These are phyloP conservation scores for Wickerhamomyces alni DNA, from an alignment of 805 yeast species.

Conservation along the genomic window DNA sequence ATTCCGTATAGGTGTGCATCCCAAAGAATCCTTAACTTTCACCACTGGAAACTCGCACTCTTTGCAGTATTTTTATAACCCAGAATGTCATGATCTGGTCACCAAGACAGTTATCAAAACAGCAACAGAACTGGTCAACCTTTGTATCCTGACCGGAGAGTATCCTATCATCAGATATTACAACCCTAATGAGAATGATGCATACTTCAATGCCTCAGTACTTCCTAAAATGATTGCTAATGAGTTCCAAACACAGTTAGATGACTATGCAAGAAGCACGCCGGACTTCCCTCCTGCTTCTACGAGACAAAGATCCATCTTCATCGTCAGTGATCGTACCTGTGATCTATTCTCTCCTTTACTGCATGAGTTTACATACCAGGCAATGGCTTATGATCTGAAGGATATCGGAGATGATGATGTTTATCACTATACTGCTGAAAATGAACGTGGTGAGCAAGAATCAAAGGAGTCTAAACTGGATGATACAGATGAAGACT, in stretches of 20 bases:
- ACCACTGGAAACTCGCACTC: conserved; percentile 60
- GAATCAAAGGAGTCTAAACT: conserved; percentile 43
- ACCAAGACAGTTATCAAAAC: conserved; percentile 50
- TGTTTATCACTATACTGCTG: conserved; percentile 48
- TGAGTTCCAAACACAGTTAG: conserved; percentile 64
- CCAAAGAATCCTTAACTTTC: conserved; percentile 67
- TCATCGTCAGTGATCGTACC: conserved; percentile 77
- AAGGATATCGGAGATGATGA: conserved; percentile 38
- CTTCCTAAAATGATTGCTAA: conserved; percentile 67
- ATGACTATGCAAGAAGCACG: conserved; percentile 66
- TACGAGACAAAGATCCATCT: conserved; percentile 61
- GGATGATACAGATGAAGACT: conserved; percentile 59
- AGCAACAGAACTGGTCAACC: conserved; percentile 59
- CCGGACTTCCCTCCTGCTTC: conserved; percentile 56
- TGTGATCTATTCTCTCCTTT: conserved; percentile 80
- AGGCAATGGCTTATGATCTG: conserved; percentile 85
- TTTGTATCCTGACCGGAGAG: conserved; percentile 79
- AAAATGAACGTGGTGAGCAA: conserved; percentile 42
- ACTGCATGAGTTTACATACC: conserved; percentile 85
- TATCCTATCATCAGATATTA: conserved; percentile 81
- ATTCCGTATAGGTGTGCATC: conserved; percentile 46
- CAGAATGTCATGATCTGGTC: conserved; percentile 55
- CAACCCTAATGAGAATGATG: conserved; percentile 42
- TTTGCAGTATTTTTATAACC: conserved; percentile 67
- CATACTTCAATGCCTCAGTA: conserved; percentile 46